phyloP scores from a whole-genome alignment of 2,329 filamentous ascomycete species.

The Cladosporium phlei region DNA sequence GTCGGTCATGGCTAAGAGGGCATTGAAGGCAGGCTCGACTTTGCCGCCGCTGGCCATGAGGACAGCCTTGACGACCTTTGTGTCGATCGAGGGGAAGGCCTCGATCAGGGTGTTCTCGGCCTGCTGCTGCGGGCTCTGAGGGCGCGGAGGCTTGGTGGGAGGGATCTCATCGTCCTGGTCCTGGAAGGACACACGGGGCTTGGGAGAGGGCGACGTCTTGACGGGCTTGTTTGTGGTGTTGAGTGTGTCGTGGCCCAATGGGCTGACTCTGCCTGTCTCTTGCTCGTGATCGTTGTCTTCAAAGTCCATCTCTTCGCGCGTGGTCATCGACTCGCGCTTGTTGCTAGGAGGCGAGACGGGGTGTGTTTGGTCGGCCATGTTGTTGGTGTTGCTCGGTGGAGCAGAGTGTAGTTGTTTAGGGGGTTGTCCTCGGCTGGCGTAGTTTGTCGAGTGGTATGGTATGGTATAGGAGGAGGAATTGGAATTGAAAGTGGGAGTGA shows the following conservation, averaged over 20 bases:
- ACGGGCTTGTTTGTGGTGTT: conserved; percentile 24
- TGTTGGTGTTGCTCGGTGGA: not conserved
- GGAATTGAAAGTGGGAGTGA: too few relatives aligned
- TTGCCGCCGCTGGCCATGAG: conserved; percentile 78
- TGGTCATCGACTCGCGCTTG: conserved; percentile 35
- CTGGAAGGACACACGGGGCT: conserved; percentile 44
- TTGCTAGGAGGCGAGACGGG: conserved; percentile 23
- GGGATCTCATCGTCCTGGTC: conserved; percentile 48
- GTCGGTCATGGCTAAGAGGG: conserved; percentile 66
- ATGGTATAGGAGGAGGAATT: too few relatives aligned
- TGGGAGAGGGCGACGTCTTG: conserved; percentile 36
- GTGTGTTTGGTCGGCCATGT: conserved; percentile 24
- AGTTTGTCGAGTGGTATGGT: too few relatives aligned
- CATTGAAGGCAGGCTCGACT: conserved; percentile 93
- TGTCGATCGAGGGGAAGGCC: conserved; percentile 83
- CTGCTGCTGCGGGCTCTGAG: conserved; percentile 74
- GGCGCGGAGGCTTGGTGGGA: conserved; percentile 76
- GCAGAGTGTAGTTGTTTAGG: too few relatives aligned
- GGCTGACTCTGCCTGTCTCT: conserved; percentile 50
- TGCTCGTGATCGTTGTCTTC: conserved; percentile 57
- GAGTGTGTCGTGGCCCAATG: conserved; percentile 34
- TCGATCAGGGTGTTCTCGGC: conserved; percentile 85
- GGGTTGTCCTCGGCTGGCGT: too few relatives aligned
- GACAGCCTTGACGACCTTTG: conserved; percentile 77
- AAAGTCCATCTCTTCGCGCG: conserved; percentile 37